Evolutionary conservation across 2,329 filamentous ascomycete species (phyloP), one percentile per base, ranked within the genome.

Genomic region (Teratosphaeriaceae sp.): DNA sequence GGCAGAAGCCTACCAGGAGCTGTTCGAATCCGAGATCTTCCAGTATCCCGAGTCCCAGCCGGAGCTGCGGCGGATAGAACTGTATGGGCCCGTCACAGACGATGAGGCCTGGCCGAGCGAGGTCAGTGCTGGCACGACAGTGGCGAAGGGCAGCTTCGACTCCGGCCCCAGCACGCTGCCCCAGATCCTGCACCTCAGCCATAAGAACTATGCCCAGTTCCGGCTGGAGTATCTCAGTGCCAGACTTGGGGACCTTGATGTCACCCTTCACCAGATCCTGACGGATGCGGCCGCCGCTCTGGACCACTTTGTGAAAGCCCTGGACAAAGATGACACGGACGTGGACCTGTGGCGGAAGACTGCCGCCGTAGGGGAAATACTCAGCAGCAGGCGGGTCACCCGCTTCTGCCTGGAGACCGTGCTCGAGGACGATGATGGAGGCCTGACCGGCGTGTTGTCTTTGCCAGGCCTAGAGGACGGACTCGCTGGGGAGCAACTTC

Each of bases 121-220:
- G 19, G 49, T 55, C 27, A 18, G 51, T 2, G 57, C 70, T 16
- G 76, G 79, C 41, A 59, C 47, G 20, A 45, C 47, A 13, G 46
- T 53, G 8, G 61, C 63, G 1, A 56, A 63, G 9, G 77, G 76
- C 45, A 78, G 81, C 38, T 78, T 79, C 38, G 88, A 94, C 51
- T 82, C 79, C 21, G 80, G 81, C 2, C 86, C 83, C 13, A 92
- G 84, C 59, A 90, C 84, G 38, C 70, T 97, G 8, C 83, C 87
- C 0, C 89, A 96, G 59, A 88, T 94, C 9, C 74, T 97, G 16
- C 96, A 95, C 58, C 76, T 98, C 6, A 85, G 90, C 1, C 88
- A 94, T 71, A 98, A 97, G 65, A 98, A 97, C 56, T 82, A 90
- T 66, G 92, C 88, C 31, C 87, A 97, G 59, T 96, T 94, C 59